Evolutionary conservation across 1,284 basidiomycete species (phyloP), one percentile per base, ranked within the genome.

Genomic region (Ustilago bromivora): DNA sequence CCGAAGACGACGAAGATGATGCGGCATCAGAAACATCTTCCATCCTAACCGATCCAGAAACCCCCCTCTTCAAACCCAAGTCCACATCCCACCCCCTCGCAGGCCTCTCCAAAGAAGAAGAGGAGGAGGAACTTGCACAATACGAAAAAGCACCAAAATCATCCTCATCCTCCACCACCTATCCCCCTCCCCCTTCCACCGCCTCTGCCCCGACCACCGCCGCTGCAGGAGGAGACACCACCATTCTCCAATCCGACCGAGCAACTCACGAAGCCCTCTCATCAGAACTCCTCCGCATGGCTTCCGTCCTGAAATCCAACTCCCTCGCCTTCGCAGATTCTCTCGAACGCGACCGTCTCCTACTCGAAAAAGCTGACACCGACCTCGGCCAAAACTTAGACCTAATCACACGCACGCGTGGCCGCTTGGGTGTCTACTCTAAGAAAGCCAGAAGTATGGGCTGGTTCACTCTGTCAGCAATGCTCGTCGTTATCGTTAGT

Each of bases 351-450:
- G 84, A 86, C 53, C 79, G 84, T 11, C 52, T 72, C 46, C 68
- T 85, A 9, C 71, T 86, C 54, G 84, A 85, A 66, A 67, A 76
- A 61, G 78, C 82, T n/a, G 75, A 66, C 36, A 61, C 71, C 10
- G 66, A 79, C 19, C 68, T 86, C 1, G 66, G 66, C 35, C 62
- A 67, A 15, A 86, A 86, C 58, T 62, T 86, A 43, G 77, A 79
- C 66, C 68, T 86, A 34, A 84, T 86, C 83, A 86, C 84, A 2
- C 71, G 84, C 46, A 85, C 84, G 8, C 72, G 84, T 3, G 84
- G 84, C 40, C 61, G 76, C 13, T 65, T 86, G 11, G 84, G 84
- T 43, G 73, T 82, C 47, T 84, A 84, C 56, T 76, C 76, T 23
- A 80, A 81, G 32, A 82, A 80, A 52, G 84, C 81, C 4, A 58